These are phyloP conservation scores for Yamadazyma mexicana DNA, from an alignment of 1,139 yeast genomes.

Conservation along the genomic window DNA sequence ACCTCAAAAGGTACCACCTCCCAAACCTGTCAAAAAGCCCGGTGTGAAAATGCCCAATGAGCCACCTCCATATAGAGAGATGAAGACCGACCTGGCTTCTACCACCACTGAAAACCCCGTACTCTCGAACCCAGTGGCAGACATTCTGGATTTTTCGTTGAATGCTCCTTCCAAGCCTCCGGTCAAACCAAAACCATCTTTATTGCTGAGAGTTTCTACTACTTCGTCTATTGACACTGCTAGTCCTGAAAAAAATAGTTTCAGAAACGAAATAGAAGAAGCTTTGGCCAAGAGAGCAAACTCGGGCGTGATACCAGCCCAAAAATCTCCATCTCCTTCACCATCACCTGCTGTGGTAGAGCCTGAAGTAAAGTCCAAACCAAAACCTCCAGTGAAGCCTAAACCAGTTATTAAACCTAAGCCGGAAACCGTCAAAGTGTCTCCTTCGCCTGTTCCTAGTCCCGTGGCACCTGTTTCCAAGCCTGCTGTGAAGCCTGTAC, in stretches of 20 bases:
- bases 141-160: slow-evolving; percentile 1
- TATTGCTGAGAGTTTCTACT: slow-evolving; percentile 10
- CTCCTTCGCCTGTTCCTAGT: background rate
- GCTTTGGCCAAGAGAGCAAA: slow-evolving; percentile 6
- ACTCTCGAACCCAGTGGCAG: slow-evolving; percentile 1
- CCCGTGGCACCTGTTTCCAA: background rate
- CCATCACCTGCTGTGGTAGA: background rate
- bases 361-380: slow-evolving; percentile 1
- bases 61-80: slow-evolving; percentile 29
- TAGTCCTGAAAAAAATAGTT: background rate
- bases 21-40: slow-evolving; percentile 38
- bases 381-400: slow-evolving; percentile 5
- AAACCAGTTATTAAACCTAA: slow-evolving; percentile 14
- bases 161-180: background rate
- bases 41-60: slow-evolving; percentile 15
- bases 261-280: slow-evolving; percentile 9
- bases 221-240: background rate
- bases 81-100: background rate
- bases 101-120: background rate
- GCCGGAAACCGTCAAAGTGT: slow-evolving; percentile 14
- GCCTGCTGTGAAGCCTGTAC: slow-evolving; percentile 5
- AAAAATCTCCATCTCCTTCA: background rate
- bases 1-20: slow-evolving; percentile 35
- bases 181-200: slow-evolving; percentile 5
- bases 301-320: background rate